phyloP scores from a whole-genome alignment of 257 asterid genomes.

The Solanum sitiens region DNA sequence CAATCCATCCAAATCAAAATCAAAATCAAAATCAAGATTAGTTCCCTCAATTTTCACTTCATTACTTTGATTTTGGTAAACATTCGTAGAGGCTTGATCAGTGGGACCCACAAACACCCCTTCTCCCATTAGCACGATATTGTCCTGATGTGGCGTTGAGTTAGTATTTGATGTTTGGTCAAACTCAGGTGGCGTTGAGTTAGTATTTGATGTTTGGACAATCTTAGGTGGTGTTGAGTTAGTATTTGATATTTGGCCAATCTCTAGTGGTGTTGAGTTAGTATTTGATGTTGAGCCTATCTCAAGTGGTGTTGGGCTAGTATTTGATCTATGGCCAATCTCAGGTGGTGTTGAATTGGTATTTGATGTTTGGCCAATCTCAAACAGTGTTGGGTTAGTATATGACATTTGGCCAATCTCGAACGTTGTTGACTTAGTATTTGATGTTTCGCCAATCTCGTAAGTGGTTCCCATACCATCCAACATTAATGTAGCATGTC shows the following conservation, averaged over 20 bases:
- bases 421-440: rapidly evolving
- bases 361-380: too few species aligned
- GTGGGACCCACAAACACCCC: background rate
- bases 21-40: background rate
- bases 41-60: background rate
- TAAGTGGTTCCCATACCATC: background rate
- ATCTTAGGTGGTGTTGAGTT: background rate
- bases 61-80: background rate
- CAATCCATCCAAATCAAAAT: background rate
- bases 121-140: background rate
- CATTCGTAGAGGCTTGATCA: background rate
- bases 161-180: background rate
- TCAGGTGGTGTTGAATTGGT: rapidly evolving
- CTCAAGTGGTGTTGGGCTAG: rapidly evolving
- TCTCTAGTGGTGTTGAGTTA: too few species aligned
- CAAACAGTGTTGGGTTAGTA: rapidly evolving
- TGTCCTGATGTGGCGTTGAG: background rate
- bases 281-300: too few species aligned
- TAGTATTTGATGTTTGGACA: too few species aligned
- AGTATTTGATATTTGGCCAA: background rate
- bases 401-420: too few species aligned
- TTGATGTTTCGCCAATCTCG: background rate
- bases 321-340: too few species aligned
- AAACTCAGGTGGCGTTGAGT: background rate
- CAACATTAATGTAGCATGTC: background rate